These are phyloP conservation scores for Isochrysis galbana DNA, from an alignment of 78 protist genomes.

Conservation along the genomic window DNA sequence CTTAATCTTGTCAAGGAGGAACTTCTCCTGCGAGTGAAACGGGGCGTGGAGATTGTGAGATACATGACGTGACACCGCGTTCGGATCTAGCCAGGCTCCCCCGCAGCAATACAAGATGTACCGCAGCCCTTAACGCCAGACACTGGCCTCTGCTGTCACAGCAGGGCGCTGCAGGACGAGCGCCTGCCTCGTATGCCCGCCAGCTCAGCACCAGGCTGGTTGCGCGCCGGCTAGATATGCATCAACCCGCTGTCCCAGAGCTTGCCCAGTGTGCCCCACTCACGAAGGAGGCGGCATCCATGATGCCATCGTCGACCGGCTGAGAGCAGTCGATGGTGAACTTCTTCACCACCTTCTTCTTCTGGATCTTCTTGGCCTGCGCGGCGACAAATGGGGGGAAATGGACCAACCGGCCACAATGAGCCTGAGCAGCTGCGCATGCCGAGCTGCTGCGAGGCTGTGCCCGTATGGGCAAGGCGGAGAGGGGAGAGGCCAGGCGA, in stretches of 20 bases:
- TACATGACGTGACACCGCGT: not conserved
- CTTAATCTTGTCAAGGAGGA: constrained; percentile 45
- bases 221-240: not conserved
- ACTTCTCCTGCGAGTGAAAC: constrained; percentile 38
- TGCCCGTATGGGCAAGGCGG: too few species aligned
- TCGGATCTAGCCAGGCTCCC: not conserved
- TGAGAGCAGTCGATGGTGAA: constrained; percentile 7
- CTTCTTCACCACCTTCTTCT: not conserved
- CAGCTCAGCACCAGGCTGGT: not conserved
- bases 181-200: not conserved
- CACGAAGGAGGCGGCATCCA: constrained; percentile 38
- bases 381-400: not conserved
- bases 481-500: too few species aligned
- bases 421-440: too few species aligned
- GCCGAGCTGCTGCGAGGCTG: too few species aligned
- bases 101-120: not conserved
- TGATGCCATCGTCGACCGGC: constrained; percentile 39
- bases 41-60: not conserved
- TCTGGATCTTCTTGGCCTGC: not conserved
- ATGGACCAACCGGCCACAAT: too few species aligned
- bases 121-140: not conserved
- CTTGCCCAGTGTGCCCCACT: too few species aligned
- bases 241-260: too few species aligned
- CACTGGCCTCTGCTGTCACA: not conserved
- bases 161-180: not conserved